A percentile compares a stretch with the other conserved stretches of the same genome.
These are phyloP conservation scores for Globisporangium okanoganense DNA, from an alignment of 352 stramenopile species.

Conservation along the genomic window DNA sequence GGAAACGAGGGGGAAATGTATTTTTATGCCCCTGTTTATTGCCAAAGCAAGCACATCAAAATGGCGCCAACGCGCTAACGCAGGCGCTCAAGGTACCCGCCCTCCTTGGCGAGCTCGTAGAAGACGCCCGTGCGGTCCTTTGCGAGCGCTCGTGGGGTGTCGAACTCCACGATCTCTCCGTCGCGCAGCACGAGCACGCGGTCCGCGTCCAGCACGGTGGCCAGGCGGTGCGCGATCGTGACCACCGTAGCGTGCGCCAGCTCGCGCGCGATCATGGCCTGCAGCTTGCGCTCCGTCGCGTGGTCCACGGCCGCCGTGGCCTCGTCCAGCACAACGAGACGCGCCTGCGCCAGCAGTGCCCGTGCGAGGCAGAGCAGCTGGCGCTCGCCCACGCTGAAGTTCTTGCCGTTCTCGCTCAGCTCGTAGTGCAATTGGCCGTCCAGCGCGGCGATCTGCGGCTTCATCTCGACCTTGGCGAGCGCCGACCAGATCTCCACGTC, in stretches of 20 bases:
- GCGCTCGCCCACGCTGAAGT: constrained; percentile 93
- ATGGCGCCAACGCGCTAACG: not conserved
- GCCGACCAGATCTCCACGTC: constrained; percentile 63
- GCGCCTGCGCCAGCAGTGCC: constrained; percentile 88
- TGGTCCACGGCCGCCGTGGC: constrained; percentile 79
- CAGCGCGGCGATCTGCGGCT: constrained; percentile 55
- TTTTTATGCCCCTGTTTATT: too few species aligned
- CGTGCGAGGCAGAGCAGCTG: constrained; percentile 95
- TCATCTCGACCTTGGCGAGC: constrained; percentile 11
- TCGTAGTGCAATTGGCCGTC: constrained; percentile 47
- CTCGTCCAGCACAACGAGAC: constrained; percentile 85
- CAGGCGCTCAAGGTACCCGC: constrained; percentile 34
- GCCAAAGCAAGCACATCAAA: too few species aligned
- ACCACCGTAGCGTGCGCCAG: constrained; percentile 93
- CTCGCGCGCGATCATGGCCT: constrained; percentile 72
- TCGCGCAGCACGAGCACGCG: constrained; percentile 94
- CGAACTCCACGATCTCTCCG: constrained; percentile 86
- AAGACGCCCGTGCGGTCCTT: constrained; percentile 20
- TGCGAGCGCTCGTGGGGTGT: constrained; percentile 60
- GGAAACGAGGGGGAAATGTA: too few species aligned
- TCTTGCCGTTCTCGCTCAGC: too few species aligned
- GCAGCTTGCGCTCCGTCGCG: constrained; percentile 64
- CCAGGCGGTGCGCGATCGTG: constrained; percentile 95
- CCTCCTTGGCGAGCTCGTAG: constrained; percentile 32
- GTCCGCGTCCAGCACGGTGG: constrained; percentile 97